phyloP scores from a whole-genome alignment of 2,329 filamentous ascomycete species.

The Orbilia javanica region DNA sequence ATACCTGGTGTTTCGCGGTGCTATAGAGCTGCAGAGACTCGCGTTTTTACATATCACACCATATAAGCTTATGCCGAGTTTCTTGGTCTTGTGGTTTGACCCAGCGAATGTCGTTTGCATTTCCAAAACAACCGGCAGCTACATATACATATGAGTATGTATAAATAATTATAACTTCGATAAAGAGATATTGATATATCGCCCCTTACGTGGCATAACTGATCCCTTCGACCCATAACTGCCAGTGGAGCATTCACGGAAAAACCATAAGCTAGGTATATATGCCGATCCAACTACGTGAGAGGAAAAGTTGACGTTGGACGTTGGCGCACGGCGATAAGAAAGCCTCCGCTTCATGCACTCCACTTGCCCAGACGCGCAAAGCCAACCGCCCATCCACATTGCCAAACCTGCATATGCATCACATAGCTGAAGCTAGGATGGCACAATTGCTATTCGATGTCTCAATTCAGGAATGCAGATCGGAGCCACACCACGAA shows the following conservation, averaged over 20 bases:
- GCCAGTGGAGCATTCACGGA: not conserved
- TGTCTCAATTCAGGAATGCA: not conserved
- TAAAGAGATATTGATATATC: not conserved
- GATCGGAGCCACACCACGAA: not conserved
- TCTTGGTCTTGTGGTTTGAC: slow-evolving; percentile 3
- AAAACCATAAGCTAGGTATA: slow-evolving; percentile 9
- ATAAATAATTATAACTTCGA: not conserved
- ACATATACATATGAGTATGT: too few species aligned
- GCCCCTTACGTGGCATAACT: not conserved
- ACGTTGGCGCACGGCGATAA: slow-evolving; percentile 32
- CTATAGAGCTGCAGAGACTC: slow-evolving; percentile 7
- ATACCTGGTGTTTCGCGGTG: slow-evolving; percentile 2
- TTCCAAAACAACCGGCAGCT: not conserved
- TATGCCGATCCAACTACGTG: slow-evolving; percentile 31
- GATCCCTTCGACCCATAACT: too few species aligned
- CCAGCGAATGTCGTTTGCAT: not conserved
- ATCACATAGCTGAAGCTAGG: slow-evolving; percentile 2
- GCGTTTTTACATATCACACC: not conserved
- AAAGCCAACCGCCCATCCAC: slow-evolving; percentile 17
- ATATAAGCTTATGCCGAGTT: not conserved
- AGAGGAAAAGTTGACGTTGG: not conserved
- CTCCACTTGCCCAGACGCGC: slow-evolving; percentile 26
- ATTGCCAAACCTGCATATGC: slow-evolving; percentile 18
- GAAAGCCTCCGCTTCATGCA: slow-evolving; percentile 30
- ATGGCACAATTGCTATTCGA: not conserved